phyloP scores from a whole-genome alignment of 768 basidiomycete genomes.

The Cystobasidium onofrii region DNA sequence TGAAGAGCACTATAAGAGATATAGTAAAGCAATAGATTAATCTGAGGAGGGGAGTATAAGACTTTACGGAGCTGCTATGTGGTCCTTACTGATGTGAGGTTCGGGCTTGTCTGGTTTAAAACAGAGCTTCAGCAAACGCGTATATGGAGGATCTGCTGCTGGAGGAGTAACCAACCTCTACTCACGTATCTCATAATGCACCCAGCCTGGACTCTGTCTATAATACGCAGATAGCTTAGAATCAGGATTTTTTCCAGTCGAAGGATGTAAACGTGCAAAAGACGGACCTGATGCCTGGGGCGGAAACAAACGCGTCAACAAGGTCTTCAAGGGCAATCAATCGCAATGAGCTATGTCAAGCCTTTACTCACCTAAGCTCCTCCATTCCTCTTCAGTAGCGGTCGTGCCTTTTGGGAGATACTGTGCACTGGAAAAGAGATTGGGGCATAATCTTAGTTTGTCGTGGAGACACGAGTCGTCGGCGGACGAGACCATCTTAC shows the following conservation, averaged over 20 bases:
- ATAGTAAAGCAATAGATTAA: too few relatives aligned
- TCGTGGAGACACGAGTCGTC: neutral
- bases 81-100: conserved; percentile 12
- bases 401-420: conserved; percentile 81
- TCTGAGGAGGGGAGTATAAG: neutral
- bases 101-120: conserved; percentile 17
- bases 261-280: too few relatives aligned
- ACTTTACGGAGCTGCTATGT: neutral
- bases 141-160: neutral
- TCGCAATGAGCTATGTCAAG: neutral
- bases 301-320: neutral
- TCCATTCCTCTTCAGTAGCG: conserved; percentile 81
- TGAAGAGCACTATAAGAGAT: conserved; percentile 5
- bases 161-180: neutral
- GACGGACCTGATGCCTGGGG: conserved; percentile 53
- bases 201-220: conserved; percentile 14
- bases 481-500: neutral
- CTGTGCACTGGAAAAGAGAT: conserved; percentile 53
- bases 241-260: neutral
- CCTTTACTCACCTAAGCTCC: conserved; percentile 70
- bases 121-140: neutral
- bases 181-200: conserved; percentile 11
- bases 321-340: too few relatives aligned
- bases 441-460: neutral
- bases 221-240: neutral